Base-by-base conservation (phyloP, 768 basidiomycete genomes). In the Terana coerulea region DNA sequence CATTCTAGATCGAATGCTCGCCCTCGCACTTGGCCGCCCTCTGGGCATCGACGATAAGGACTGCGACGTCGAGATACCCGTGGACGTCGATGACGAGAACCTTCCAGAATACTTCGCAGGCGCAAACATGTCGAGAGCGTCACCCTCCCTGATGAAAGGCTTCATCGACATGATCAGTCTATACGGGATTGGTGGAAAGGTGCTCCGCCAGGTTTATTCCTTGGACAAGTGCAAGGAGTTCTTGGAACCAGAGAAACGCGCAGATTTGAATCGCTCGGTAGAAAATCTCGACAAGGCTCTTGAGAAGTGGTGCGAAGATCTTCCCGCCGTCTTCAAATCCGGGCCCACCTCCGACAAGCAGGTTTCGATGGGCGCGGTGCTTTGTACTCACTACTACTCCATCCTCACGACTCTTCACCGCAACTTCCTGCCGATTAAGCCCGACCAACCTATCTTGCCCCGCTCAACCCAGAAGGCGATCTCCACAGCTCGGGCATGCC, bases 311-410 rank as follows among this genome's bases (percentile, higher is more conserved):
- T 87, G 88, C 60, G 86, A 91, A 17, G 77, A 87, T 25, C 74
- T 93, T 29, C 90, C 88, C 3, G 59, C 72, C 3, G 77, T 76
- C 31, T 90, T 91, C 79, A 90, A 88, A 69, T 84, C 84, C 3
- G 75, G 81, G 53, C 83, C 79, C 12, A 72, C 79, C 54, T 89
- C 81, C 22, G 84, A 88, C 52, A 83, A 88, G 63, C 88, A 92
- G 66, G 86, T 87, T 22, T 85, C 87, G 1, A 88, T 92, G 84
- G 87, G 86, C 10, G 85, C 88, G 36, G 86, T 91, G 31, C 76
- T 93, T 10, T 91, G 84, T 76, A 89, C 88, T 59, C 89, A 92
- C 63, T 93, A 92, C 62, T 94, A 94, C 67, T 91, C 89, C 14
- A 77, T 93, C 36, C 72, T 91, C 60, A 91, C 88, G 3, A 91